Evolutionary conservation across 192 early-diverging fungal genomes (phyloP).

Genomic region (Pilaira anomala): DNA sequence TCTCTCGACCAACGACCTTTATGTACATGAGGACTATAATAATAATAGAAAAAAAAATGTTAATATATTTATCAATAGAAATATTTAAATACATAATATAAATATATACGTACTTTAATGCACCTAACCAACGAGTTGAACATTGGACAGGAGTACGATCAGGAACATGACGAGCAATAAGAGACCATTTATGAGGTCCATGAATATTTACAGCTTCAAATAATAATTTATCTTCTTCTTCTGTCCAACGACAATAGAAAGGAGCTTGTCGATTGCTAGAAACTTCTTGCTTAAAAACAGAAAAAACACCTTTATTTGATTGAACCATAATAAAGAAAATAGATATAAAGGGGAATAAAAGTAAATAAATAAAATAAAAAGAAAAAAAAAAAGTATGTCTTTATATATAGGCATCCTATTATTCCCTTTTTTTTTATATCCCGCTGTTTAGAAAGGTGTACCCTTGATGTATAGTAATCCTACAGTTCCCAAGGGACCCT

Average conservation of each 20-base stretch:
- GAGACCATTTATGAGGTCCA: conserved; percentile 40
- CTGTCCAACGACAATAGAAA: conserved; percentile 40
- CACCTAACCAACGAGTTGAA: conserved; percentile 38
- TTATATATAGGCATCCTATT: no score
- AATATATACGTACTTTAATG: conserved; percentile 28
- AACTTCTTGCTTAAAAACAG: conserved; percentile 24
- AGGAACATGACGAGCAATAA: conserved; percentile 33
- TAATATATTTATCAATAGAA: not conserved
- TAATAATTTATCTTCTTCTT: conserved; percentile 33
- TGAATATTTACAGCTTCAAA: conserved; percentile 29
- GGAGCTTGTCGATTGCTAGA: conserved; percentile 24
- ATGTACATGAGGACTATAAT: conserved; percentile 24
- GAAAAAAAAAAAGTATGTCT: not conserved
- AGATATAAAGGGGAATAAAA: not conserved
- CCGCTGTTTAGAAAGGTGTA: no score
- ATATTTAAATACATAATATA: not conserved
- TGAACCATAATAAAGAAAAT: not conserved
- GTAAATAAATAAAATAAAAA: not conserved
- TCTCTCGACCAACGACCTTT: conserved; percentile 28
- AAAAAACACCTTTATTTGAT: conserved; percentile 20
- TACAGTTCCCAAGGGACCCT: no score
- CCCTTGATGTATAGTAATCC: no score
- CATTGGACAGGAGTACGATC: conserved; percentile 39
- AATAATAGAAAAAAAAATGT: not conserved
- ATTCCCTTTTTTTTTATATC: no score